Base-by-base conservation (phyloP, 1,284 basidiomycete species). In the Sporisorium iseilematis-ciliati region DNA sequence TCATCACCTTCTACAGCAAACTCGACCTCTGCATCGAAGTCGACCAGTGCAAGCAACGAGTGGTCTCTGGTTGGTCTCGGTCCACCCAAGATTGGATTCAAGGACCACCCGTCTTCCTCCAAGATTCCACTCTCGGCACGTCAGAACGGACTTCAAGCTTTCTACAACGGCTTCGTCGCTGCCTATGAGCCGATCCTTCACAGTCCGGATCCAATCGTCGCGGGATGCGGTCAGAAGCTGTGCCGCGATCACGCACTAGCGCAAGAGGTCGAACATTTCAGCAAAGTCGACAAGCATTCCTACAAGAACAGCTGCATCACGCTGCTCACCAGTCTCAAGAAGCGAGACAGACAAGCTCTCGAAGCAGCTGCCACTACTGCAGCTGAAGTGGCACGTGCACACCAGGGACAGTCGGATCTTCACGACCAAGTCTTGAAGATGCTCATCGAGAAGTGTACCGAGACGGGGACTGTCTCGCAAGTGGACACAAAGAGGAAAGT, bases 241-340 rank as follows among this genome's bases (percentile, higher is more conserved):
- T 65, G 62, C 10, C 64, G 56, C 11, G 56, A 69, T 7, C 65
- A 80, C 54, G 72, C 80, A 8, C 52, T 77, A 0, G 68, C 53
- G 14, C 75, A 76, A 56, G 80, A 82, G 41, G 51, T 48, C 4
- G 64, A 82, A 12, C 66, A 73, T 1, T 80, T 80, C 38, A 21
- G 33, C 23, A 71, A 67, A 35, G 68, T 59, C 7, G 65, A 55
- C 50, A 75, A 72, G 23, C 21, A 65, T 40, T 55, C 65, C 0
- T 82, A 79, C 65, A 79, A 77, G 50, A 76, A 46, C 43, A 78
- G 77, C 50, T 54, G 71, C 52, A 64, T 82, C 56, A 78, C 74
- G n/a, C n/a, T 68, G 20, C 70, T 80, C 12, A 62, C 75, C 5
- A 61, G 74, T 14, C 53, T 82, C 48, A 77, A 73, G 53, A 82